Percentiles rank a stretch among this genome's conserved stretches.
Evolutionary conservation across 2,329 filamentous ascomycete genomes (phyloP).

Genomic region (Alternaria postmessia): DNA sequence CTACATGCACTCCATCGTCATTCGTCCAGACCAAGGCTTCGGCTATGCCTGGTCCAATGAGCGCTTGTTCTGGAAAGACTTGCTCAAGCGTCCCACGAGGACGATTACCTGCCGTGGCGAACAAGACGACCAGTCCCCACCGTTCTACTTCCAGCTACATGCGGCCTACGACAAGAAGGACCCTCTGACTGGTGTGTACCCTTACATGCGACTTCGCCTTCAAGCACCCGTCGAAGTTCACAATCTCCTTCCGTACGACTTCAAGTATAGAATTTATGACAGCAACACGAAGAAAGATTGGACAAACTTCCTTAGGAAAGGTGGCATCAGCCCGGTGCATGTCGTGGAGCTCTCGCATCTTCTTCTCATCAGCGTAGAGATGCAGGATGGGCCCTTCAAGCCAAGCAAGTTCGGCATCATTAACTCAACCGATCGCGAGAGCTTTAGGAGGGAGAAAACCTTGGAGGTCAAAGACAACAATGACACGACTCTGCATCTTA

Average conservation of each 20-base stretch:
- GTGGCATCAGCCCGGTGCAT: constrained; percentile 95
- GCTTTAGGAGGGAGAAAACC: constrained; percentile 83
- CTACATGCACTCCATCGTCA: constrained; percentile 84
- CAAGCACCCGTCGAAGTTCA: constrained; percentile 94
- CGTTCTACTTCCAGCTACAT: constrained; percentile 97
- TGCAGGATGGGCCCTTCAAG: constrained; percentile 95
- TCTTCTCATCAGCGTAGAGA: constrained; percentile 88
- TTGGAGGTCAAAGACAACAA: constrained; percentile 85
- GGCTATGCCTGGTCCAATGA: constrained; percentile 96
- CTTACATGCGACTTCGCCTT: constrained; percentile 91
- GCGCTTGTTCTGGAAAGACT: constrained; percentile 88
- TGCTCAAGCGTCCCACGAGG: constrained; percentile 82
- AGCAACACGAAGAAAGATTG: constrained; percentile 99
- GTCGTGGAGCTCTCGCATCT: constrained; percentile 96
- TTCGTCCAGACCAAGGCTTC: constrained; percentile 94
- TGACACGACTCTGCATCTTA: constrained; percentile 79
- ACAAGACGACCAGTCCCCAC: constrained; percentile 75
- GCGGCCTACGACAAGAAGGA: constrained; percentile 84
- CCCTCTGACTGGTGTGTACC: constrained; percentile 84
- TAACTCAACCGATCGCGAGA: constrained; percentile 85
- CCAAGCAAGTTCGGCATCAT: constrained; percentile 97
- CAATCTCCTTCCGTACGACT: constrained; percentile 94
- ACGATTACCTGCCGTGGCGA: constrained; percentile 91
- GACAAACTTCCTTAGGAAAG: constrained; percentile 97
- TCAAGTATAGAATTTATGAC: constrained; percentile 99